Conservation (phyloP, 257 asterid species). For the Asclepias syriaca region DNA sequence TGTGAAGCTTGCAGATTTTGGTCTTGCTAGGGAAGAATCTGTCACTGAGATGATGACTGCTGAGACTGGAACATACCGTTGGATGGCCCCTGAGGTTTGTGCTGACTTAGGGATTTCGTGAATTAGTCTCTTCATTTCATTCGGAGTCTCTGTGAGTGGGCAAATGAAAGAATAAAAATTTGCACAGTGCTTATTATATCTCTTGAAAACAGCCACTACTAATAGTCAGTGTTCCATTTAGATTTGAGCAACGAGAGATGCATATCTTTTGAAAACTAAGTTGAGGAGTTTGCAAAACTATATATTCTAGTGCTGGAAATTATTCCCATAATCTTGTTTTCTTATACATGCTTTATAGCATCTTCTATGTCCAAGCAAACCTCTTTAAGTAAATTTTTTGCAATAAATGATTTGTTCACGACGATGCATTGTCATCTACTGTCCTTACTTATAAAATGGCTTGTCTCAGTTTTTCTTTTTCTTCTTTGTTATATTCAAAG, state of each 20-base stretch:
- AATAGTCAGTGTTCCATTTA: not conserved
- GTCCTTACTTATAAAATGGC: not conserved
- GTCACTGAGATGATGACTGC: slow-evolving; percentile 99
- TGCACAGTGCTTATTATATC: not conserved
- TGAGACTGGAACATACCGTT: slow-evolving; percentile 95
- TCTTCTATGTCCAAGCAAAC: not conserved
- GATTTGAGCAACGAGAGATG: not conserved
- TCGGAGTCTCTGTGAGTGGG: not conserved
- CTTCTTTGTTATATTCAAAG: not conserved
- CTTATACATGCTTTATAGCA: not conserved
- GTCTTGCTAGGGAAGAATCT: slow-evolving; percentile 97
- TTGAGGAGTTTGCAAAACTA: not conserved
- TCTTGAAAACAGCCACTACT: not conserved
- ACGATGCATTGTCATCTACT: not conserved
- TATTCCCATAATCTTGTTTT: not conserved
- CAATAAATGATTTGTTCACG: not conserved
- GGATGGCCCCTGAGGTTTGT: slow-evolving; percentile 99
- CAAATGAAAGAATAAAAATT: not conserved
- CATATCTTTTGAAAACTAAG: not conserved
- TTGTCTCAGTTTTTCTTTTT: not conserved
- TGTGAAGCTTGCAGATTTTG: slow-evolving; percentile 97
- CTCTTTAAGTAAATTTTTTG: not conserved
- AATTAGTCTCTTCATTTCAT: not conserved
- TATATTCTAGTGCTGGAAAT: not conserved
- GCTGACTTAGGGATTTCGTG: slow-evolving; percentile 7